These are phyloP conservation scores for Albizia julibrissin DNA, from an alignment of 306 rosid species.

Conservation along the genomic window DNA sequence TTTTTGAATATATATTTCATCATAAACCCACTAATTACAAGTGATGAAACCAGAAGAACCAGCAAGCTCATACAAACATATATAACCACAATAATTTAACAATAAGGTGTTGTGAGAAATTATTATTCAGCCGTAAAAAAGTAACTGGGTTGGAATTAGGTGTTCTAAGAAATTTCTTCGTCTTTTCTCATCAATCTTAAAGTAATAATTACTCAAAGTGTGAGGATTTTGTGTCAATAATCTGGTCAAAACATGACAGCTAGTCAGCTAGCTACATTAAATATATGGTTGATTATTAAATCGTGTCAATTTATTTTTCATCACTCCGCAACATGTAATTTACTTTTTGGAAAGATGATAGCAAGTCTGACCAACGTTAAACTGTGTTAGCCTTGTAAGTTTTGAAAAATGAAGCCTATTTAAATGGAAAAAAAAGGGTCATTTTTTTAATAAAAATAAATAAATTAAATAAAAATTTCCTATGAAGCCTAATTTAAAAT, in stretches of 20 bases:
- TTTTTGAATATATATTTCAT: conserved; percentile 35
- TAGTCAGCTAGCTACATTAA: too few species aligned
- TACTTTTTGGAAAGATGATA: not conserved
- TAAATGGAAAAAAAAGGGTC: not conserved
- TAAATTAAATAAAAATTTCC: not conserved
- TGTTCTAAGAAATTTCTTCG: not conserved
- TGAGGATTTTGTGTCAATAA: not conserved
- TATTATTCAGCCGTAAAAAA: not conserved
- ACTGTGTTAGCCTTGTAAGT: not conserved
- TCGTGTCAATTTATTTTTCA: not conserved
- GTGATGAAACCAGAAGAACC: conserved; percentile 52
- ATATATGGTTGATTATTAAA: not conserved
- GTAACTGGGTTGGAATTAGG: not conserved
- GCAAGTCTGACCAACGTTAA: not conserved
- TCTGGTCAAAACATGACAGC: not conserved
- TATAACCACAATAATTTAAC: conserved; percentile 36
- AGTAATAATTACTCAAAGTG: not conserved
- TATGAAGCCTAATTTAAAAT: too few species aligned
- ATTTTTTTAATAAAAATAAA: not conserved
- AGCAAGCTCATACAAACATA: conserved; percentile 58
- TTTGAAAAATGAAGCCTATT: not conserved
- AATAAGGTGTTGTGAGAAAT: not conserved
- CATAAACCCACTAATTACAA: conserved; percentile 36
- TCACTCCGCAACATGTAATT: too few species aligned
- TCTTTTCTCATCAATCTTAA: not conserved